Base-by-base conservation (phyloP, 129 eudicot species). In the Smallanthus sonchifolius region DNA sequence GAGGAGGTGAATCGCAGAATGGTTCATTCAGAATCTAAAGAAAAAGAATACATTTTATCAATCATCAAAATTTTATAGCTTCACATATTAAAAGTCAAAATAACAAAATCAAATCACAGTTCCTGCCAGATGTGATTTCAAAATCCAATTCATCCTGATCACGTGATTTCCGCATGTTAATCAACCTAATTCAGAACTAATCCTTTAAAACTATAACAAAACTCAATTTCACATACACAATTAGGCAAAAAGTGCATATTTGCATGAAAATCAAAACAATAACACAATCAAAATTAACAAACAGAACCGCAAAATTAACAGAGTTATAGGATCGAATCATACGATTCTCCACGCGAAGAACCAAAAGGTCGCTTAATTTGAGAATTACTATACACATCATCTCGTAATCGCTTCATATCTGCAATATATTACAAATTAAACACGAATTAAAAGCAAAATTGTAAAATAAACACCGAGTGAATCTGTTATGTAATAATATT, bases 341-440 rank as follows among this genome's bases (percentile, higher is more conserved):
- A 94, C 99, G 96, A 85, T 87, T 95, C 97, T 59, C 82, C 96
- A 7, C 97, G 89, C 17, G 97, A 87, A 55, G 97, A 76, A 49
- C 80, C 96, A 77, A 91, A 95, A 19, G 96, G 97, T 45, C 99
- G 89, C 75, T 91, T 95, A 71, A 88, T 85, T 76, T 85, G 97
- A 67, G 97, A 84, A 82, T 86, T 91, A 42, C 78, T 76, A 79
- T 61, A 87, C 32, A 74, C 87, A 75, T 94, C 99, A 73, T 95
- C 99, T 40, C 97, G 87, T 56, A 87, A 80, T 42, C 99, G 84
- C 79, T 95, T 95, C 99, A 95, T 95, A 69, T 71, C 97, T 94
- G 83, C 87, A 78, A 81, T 3, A 10, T 10, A 69, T 67, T 43
- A 69, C 56, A 56, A n/a, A n/a, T n/a, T n/a, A n/a, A n/a, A n/a